Conservation (phyloP, 2,329 filamentous ascomycete genomes). For the Monosporascus sp. region DNA sequence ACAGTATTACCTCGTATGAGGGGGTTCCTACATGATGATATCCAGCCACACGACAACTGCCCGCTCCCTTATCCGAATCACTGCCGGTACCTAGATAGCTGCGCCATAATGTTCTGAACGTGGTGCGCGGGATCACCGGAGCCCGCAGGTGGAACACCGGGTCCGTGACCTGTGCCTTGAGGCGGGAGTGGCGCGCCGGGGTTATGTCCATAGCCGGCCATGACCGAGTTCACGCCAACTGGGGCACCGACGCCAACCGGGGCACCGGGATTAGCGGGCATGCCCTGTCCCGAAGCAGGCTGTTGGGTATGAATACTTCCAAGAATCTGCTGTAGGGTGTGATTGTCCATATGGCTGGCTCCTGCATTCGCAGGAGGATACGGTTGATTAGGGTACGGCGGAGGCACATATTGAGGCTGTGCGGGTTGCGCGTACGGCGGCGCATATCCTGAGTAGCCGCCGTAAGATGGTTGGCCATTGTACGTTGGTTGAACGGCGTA, state of each 20-base stretch:
- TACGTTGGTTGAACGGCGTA: conserved; percentile 25
- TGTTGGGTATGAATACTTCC: conserved; percentile 25
- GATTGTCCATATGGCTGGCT: conserved; percentile 25
- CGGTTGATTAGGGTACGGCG: conserved; percentile 13
- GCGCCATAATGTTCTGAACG: conserved; percentile 70
- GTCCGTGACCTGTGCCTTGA: conserved; percentile 26
- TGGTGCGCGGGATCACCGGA: conserved; percentile 42
- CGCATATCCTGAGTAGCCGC: conserved; percentile 18
- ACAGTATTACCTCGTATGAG: too few relatives aligned
- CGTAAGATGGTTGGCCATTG: conserved; percentile 6
- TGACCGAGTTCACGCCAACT: conserved; percentile 19
- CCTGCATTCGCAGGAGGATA: conserved; percentile 18
- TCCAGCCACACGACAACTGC: conserved; percentile 6
- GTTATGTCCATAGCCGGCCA: conserved; percentile 24
- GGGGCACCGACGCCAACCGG: conserved; percentile 18
- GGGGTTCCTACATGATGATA: not conserved
- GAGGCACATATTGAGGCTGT: conserved; percentile 26
- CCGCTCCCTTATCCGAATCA: conserved; percentile 15
- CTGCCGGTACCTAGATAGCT: conserved; percentile 60
- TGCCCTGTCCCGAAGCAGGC: conserved; percentile 23
- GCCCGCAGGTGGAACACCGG: conserved; percentile 20
- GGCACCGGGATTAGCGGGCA: conserved; percentile 21
- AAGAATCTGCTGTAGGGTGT: conserved; percentile 28
- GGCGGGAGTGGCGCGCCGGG: conserved; percentile 13
- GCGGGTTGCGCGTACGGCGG: conserved; percentile 18